phyloP scores from a whole-genome alignment of 768 basidiomycete genomes.

The Amanita fuliginea region DNA sequence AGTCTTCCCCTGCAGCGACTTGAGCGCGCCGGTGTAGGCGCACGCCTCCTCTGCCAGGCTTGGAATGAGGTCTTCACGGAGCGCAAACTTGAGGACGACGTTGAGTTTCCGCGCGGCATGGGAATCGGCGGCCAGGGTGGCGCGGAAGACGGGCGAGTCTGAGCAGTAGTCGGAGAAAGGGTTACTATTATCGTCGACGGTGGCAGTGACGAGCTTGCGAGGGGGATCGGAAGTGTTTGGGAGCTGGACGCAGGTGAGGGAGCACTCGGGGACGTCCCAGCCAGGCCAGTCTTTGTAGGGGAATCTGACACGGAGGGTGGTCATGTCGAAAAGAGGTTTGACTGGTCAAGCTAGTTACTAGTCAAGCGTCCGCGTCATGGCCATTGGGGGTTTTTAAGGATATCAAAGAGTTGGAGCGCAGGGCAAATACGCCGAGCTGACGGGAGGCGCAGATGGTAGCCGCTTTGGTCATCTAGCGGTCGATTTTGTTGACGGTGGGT shows the following conservation, averaged over 20 bases:
- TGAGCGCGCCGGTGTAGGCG: conserved; percentile 20
- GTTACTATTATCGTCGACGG: conserved; percentile 21
- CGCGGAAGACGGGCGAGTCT: conserved; percentile 28
- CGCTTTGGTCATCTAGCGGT: too few species aligned
- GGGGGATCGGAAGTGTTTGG: conserved; percentile 5
- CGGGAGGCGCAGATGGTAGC: too few species aligned
- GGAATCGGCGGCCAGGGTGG: conserved; percentile 12
- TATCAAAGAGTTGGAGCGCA: too few species aligned
- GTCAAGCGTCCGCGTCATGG: too few species aligned
- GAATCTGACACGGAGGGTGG: conserved; percentile 22
- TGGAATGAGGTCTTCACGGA: conserved; percentile 25
- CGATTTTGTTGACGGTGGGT: too few species aligned
- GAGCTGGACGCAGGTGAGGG: conserved; percentile 12
- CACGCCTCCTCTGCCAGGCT: conserved; percentile 23
- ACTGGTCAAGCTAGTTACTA: too few species aligned
- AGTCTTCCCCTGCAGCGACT: conserved; percentile 20
- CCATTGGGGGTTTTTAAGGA: too few species aligned
- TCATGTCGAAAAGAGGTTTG: conserved; percentile 6
- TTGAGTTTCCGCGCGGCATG: background rate
- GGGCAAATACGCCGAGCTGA: too few species aligned
- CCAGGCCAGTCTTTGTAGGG: conserved; percentile 23
- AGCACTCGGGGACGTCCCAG: conserved; percentile 22
- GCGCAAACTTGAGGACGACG: conserved; percentile 26
- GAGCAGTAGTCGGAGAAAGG: conserved; percentile 22
- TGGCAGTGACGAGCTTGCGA: conserved; percentile 14